These are phyloP conservation scores for Chrysosphaeria jannelii DNA, from an alignment of 2,329 filamentous ascomycete genomes.

Conservation along the genomic window DNA sequence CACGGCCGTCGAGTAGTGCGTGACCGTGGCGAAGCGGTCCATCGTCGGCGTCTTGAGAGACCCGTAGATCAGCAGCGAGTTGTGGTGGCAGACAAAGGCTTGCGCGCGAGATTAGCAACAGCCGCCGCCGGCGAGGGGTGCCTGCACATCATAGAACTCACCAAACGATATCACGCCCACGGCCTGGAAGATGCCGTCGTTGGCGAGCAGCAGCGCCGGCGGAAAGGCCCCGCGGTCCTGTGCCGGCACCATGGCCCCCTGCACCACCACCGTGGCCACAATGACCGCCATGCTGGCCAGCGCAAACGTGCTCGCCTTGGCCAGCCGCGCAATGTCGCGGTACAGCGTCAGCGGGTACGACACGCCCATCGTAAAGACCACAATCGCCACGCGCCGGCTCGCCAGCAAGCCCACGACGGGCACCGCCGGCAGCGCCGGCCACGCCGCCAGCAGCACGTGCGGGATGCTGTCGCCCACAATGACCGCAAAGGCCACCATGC, in stretches of 20 bases:
- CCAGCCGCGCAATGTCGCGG: conserved; percentile 89
- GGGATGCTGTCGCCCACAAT: conserved; percentile 94
- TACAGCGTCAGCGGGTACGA: conserved; percentile 85
- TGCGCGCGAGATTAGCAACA: conserved; percentile 1
- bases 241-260: conserved; percentile 43
- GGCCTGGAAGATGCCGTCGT: conserved; percentile 72
- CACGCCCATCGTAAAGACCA: conserved; percentile 59
- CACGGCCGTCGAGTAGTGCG: conserved; percentile 71
- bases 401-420: conserved; percentile 60
- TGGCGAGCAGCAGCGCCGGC: conserved; percentile 43
- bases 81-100: conserved; percentile 59
- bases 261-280: conserved; percentile 58
- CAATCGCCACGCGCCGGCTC: conserved; percentile 56
- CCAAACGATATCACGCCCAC: conserved; percentile 96
- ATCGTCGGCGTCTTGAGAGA: conserved; percentile 82
- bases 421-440: conserved; percentile 40
- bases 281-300: conserved; percentile 84
- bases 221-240: conserved; percentile 43
- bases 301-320: conserved; percentile 82
- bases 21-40: conserved; percentile 77
- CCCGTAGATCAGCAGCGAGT: conserved; percentile 89
- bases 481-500: conserved; percentile 94
- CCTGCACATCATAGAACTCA: conserved; percentile 17
- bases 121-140: no score
- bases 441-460: conserved; percentile 56